phyloP scores from a whole-genome alignment of 306 rosid species.

The Dalbergia cultrata region DNA sequence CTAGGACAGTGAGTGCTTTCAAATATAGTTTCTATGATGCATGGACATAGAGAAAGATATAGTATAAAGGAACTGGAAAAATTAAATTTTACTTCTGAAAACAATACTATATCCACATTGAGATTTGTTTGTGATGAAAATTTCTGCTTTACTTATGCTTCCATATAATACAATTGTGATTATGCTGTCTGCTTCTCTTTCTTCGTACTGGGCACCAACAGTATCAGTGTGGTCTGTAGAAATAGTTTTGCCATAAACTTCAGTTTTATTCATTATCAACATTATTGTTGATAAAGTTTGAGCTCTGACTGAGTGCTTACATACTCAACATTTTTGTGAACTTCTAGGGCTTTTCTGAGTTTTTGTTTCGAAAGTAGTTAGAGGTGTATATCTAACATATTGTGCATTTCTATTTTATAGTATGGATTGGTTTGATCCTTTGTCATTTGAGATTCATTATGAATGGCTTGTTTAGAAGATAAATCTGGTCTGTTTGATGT shows the following conservation, averaged over 20 bases:
- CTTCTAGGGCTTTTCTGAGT: slow-evolving; percentile 15
- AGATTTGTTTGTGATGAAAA: background rate
- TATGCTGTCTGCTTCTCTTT: background rate
- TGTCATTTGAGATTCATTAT: background rate
- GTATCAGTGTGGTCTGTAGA: background rate
- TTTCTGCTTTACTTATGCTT: background rate
- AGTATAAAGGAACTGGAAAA: slow-evolving; percentile 5
- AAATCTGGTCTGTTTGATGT: slow-evolving; percentile 26
- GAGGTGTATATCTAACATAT: background rate
- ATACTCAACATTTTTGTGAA: background rate
- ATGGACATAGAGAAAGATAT: background rate
- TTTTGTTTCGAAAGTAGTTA: background rate
- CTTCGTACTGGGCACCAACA: background rate
- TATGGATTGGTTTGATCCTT: background rate
- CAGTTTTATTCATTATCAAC: background rate
- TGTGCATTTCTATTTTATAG: slow-evolving; percentile 9
- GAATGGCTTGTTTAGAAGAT: slow-evolving; percentile 7
- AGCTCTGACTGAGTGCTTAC: background rate
- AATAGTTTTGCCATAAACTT: background rate
- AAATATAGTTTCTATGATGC: background rate
- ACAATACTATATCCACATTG: background rate
- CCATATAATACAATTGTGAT: background rate
- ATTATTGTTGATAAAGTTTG: background rate
- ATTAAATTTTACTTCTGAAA: background rate
- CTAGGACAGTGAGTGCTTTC: background rate